Percentiles rank a stretch among this genome's conserved stretches.
phyloP scores from a whole-genome alignment of 805 yeast species.

The Pichia nakasei region DNA sequence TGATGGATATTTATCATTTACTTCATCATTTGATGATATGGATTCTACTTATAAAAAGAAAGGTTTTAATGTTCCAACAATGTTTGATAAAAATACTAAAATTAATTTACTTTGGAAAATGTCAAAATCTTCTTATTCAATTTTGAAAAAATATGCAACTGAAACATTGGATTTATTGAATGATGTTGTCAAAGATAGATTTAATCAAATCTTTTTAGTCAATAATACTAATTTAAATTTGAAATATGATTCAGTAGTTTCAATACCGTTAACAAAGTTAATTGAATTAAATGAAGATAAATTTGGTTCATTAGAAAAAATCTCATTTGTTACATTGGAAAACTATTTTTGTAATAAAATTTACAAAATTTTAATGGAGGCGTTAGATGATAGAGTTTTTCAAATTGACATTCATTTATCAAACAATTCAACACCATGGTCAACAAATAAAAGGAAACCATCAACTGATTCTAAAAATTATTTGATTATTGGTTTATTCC shows the following conservation, averaged over 20 bases:
- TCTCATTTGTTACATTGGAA: conserved; percentile 61
- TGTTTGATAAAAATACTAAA: conserved; percentile 68
- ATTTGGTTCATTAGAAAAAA: conserved; percentile 64
- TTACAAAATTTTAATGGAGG: conserved; percentile 47
- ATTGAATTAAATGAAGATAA: conserved; percentile 30
- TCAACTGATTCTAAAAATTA: conserved; percentile 16
- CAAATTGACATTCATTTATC: conserved; percentile 28
- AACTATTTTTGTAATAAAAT: conserved; percentile 55
- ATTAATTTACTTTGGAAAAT: conserved; percentile 77
- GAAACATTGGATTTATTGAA: conserved; percentile 61
- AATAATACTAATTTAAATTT: conserved; percentile 44
- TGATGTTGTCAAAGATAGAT: conserved; percentile 78
- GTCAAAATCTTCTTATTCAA: conserved; percentile 56
- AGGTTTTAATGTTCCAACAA: conserved; percentile 67
- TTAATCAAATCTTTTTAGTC: conserved; percentile 65
- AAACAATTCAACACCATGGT: conserved; percentile 22
- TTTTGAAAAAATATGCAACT: conserved; percentile 55
- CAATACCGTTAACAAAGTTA: conserved; percentile 39
- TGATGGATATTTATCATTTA: conserved; percentile 59
- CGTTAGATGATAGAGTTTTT: conserved; percentile 42
- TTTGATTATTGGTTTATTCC: conserved; percentile 52
- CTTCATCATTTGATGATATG: conserved; percentile 42
- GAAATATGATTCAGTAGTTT: conserved; percentile 58
- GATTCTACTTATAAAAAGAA: conserved; percentile 38
- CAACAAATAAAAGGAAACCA: conserved; percentile 48